These are phyloP conservation scores for Macaranga tanarius DNA, from an alignment of 441 rosid species.

Conservation along the genomic window DNA sequence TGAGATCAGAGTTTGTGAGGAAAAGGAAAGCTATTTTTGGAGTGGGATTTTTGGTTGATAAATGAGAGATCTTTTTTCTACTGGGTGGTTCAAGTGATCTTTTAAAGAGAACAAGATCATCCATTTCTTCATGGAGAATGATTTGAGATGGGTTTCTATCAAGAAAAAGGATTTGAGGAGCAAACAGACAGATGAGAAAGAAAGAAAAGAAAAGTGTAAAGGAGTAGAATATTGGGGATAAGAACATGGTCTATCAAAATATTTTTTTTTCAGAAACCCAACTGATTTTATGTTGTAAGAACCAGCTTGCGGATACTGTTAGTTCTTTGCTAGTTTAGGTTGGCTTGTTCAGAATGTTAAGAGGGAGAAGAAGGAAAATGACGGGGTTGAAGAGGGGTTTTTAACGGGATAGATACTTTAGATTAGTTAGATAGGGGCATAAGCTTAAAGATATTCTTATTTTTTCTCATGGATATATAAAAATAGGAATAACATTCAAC, in stretches of 20 bases:
- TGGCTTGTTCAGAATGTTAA: no score
- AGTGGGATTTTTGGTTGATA: slow-evolving; percentile 32
- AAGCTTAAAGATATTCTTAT: no score
- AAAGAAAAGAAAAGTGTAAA: slow-evolving; percentile 38
- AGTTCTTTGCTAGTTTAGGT: no score
- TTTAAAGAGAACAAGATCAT: slow-evolving; percentile 55
- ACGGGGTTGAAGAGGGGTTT: no score
- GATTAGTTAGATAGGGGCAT: no score
- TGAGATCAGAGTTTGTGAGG: slow-evolving; percentile 75
- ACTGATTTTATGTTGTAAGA: neutral
- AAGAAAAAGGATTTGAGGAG: slow-evolving; percentile 32
- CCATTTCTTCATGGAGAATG: slow-evolving; percentile 44
- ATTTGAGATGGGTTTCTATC: slow-evolving; percentile 17
- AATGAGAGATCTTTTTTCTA: slow-evolving; percentile 30
- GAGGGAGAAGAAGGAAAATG: no score
- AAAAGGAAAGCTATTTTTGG: slow-evolving; percentile 85
- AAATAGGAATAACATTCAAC: no score
- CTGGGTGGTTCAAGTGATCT: slow-evolving; percentile 32
- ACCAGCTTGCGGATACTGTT: no score
- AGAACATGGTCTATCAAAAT: neutral
- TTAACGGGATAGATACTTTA: no score
- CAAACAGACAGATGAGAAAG: slow-evolving; percentile 35
- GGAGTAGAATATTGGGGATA: slow-evolving; percentile 42
- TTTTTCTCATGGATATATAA: no score
- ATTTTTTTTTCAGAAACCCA: neutral